Base-by-base conservation (phyloP, 495 filamentous ascomycete species). In the Pyrenopolyporus hunteri region DNA sequence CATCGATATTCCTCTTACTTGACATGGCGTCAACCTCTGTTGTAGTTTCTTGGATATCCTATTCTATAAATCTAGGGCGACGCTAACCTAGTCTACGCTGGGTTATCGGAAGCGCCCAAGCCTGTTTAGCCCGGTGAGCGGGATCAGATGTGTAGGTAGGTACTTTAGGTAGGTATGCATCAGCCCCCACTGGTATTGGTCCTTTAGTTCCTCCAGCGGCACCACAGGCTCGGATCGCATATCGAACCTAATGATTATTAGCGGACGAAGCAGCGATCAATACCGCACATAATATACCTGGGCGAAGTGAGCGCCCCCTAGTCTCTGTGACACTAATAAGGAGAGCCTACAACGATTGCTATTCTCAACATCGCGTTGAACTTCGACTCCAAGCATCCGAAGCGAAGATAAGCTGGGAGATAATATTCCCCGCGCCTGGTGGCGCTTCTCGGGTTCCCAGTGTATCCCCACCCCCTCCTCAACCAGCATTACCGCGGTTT, bases 11-110 rank as follows among this genome's bases (percentile, higher is more conserved):
- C 59, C 51, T 5, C 19, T 56, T 1, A 39, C 19, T 28, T 33
- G 43, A 17, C 59, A 62, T 10, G 50, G 35, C 4, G 35, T 31
- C 6, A 62, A 16, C 17, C 39, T 62, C 1, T 29, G 14, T 7
- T 29, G 43, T 8, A 62, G 6, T 19, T 62, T 62, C 31, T 62
- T 62, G 0, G 59, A 51, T 32, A 62, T 45, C 11, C 59, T 49
- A 5, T n/a, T 44, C 20, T 56, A 62, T 32, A 62, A 33, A 19
- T 44, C 44, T 19, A 44, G 59, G 1, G 56, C 29, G 3, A 31
- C 36, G 19, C 39, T 31, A 6, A 51, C 56, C n/a, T n/a, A n/a
- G n/a, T 19, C 9, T 62, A 29, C 3, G 36, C 37, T 1, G 59
- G 50, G n/a, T 62, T 33, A 5, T 49, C 28, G 45, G 43, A 55